Evolutionary conservation across 208 protist species (phyloP), one percentile per base, ranked within the genome.

Genomic region (Crithidia sp.): DNA sequence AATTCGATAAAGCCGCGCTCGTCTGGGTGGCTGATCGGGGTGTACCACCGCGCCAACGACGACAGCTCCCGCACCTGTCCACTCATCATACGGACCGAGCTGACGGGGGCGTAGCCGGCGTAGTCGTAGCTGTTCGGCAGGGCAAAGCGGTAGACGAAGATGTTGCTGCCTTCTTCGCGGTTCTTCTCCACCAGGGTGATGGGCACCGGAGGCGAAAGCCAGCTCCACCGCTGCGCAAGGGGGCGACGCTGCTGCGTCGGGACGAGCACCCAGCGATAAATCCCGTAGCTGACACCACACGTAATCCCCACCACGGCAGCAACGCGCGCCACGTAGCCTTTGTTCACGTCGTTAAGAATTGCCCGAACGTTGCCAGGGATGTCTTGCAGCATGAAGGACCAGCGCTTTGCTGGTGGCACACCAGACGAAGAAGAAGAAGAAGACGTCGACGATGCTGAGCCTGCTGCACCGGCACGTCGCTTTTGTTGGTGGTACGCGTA

Each of bases 121-220:
- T 92, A 95, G 80, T 96, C 92, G 77, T 91, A 93, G 63, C 73
- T 84, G 77, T 94, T 79, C 2, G 92, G 90, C 49, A 96, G 72
- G 1, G 90, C 88, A 63, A 96, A 94, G 40, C 92, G 86, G 36
- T 89, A 88, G 4, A 88, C 56, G 44, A 84, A 68, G 88, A 96
- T 93, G 45, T 84, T 67, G 39, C 76, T 87, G n/a, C 74, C 82
- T 45, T 83, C 76, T 40, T 88, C 68, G 6, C 76, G 68, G 39
- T 81, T 83, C 68, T 89, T 87, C 50, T 93, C 88, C 2, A 96
- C 37, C 37, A 96, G 78, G 0, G 90, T 95, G 60, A 93, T 84
- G 10, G 85, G 88, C 7, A 96, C 90, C 13, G 69, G 73, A 10
- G 74, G 87, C 2, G 86, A 69, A 64, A 89, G 89, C 57, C 72